These are phyloP conservation scores for Pilobolus umbonatus DNA, from an alignment of 192 early-diverging fungal genomes.

Conservation along the genomic window DNA sequence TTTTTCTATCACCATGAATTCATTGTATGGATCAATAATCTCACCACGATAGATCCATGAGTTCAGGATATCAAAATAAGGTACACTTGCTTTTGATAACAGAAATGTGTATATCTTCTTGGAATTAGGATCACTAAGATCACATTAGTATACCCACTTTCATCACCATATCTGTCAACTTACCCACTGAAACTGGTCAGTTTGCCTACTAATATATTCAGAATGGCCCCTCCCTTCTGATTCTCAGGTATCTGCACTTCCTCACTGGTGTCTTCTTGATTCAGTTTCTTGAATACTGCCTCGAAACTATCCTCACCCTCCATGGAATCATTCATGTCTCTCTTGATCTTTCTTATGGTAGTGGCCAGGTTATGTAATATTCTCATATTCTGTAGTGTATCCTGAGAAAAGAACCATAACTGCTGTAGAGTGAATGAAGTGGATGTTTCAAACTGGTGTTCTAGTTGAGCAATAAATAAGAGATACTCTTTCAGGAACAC, in stretches of 20 bases:
- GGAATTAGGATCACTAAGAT: slow-evolving; percentile 57
- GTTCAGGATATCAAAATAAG: slow-evolving; percentile 78
- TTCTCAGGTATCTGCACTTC: slow-evolving; percentile 43
- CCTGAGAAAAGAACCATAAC: slow-evolving; percentile 85
- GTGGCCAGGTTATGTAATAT: slow-evolving; percentile 40
- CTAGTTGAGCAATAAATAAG: slow-evolving; percentile 81
- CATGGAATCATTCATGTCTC: slow-evolving; percentile 18
- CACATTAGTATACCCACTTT: neutral
- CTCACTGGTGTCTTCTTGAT: slow-evolving; percentile 31
- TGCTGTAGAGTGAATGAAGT: slow-evolving; percentile 84
- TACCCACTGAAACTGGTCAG: slow-evolving; percentile 67
- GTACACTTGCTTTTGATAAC: slow-evolving; percentile 70
- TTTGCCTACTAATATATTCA: slow-evolving; percentile 69
- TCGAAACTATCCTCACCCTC: slow-evolving; percentile 39
- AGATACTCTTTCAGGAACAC: slow-evolving; percentile 79
- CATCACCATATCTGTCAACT: slow-evolving; percentile 9
- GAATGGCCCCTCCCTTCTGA: slow-evolving; percentile 72
- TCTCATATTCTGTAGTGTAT: slow-evolving; percentile 58
- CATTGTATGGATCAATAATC: slow-evolving; percentile 81
- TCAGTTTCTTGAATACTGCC: slow-evolving; percentile 37
- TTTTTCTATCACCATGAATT: slow-evolving; percentile 89
- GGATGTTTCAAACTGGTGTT: slow-evolving; percentile 71
- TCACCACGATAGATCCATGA: slow-evolving; percentile 89
- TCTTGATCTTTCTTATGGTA: slow-evolving; percentile 33
- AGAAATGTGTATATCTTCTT: slow-evolving; percentile 78